Evolutionary conservation across 306 rosid species (phyloP).

Genomic region (Comarum palustre): DNA sequence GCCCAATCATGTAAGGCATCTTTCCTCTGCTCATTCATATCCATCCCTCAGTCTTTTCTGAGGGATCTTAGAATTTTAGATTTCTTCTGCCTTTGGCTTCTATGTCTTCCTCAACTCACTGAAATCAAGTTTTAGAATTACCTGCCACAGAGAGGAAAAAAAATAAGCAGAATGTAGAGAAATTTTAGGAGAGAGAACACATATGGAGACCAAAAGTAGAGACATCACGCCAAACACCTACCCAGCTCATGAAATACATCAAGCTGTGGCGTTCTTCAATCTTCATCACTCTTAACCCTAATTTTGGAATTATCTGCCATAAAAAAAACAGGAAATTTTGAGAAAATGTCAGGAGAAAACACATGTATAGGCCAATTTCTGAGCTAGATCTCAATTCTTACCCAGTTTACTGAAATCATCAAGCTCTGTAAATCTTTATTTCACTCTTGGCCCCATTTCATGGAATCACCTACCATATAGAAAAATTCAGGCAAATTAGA

Average conservation of each 20-base stretch:
- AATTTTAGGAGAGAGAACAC: background rate
- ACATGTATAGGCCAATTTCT: background rate
- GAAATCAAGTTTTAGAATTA: background rate
- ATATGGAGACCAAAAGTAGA: background rate
- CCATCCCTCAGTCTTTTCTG: slow-evolving; percentile 13
- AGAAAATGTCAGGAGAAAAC: background rate
- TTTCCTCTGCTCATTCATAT: slow-evolving; percentile 2
- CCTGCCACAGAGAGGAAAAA: background rate
- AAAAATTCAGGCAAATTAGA: background rate
- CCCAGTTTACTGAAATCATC: slow-evolving; percentile 4
- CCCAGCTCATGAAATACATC: background rate
- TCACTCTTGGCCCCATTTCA: slow-evolving; percentile 3
- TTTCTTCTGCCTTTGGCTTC: background rate
- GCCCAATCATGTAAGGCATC: slow-evolving; percentile 8
- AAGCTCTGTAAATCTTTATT: slow-evolving; percentile 3
- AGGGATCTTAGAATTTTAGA: slow-evolving; percentile 4
- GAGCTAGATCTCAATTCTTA: background rate
- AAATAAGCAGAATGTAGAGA: background rate
- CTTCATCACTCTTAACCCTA: slow-evolving; percentile 2
- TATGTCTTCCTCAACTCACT: slow-evolving; percentile 1
- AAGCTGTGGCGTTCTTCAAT: background rate
- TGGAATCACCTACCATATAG: slow-evolving; percentile 5
- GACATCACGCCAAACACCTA: slow-evolving; percentile 7
- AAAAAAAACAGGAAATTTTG: background rate
- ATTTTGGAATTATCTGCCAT: background rate